Evolutionary conservation across 805 yeast genomes (phyloP).

Genomic region (Dipodascopsis uninucleata): DNA sequence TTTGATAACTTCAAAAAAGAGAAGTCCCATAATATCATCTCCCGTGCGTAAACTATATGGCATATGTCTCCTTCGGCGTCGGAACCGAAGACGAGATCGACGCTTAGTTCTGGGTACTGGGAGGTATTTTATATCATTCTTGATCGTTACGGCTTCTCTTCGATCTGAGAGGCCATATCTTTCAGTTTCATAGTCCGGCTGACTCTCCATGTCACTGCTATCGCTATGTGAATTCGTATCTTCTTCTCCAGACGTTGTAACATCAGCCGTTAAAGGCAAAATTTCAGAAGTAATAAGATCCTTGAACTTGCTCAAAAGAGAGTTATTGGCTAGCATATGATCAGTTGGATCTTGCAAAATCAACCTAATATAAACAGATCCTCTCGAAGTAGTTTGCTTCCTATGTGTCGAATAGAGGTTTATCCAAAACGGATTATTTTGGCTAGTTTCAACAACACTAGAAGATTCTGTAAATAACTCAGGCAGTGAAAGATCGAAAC

Average conservation of each 20-base stretch:
- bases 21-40: slow-evolving; percentile 52
- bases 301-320: slow-evolving; percentile 10
- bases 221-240: not conserved
- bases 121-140: too few relatives aligned
- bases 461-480: slow-evolving; percentile 11
- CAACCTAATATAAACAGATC: slow-evolving; percentile 10
- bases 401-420: slow-evolving; percentile 13
- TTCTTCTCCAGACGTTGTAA: too few relatives aligned
- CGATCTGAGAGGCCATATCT: too few relatives aligned
- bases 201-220: slow-evolving; percentile 2
- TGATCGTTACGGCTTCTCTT: too few relatives aligned
- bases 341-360: slow-evolving; percentile 16
- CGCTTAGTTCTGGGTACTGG: too few relatives aligned
- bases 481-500: slow-evolving; percentile 18
- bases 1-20: slow-evolving; percentile 69
- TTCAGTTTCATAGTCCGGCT: not conserved
- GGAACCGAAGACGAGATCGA: slow-evolving; percentile 1
- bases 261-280: slow-evolving; percentile 1
- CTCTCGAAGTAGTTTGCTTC: slow-evolving; percentile 12
- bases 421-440: slow-evolving; percentile 19
- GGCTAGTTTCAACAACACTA: slow-evolving; percentile 5
- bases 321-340: slow-evolving; percentile 11
- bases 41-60: slow-evolving; percentile 17
- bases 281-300: not conserved
- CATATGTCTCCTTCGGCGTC: slow-evolving; percentile 3